A percentile compares a stretch with the other conserved stretches of the same genome.
These are phyloP conservation scores for Cytospora paraplurivora DNA, from an alignment of 2,329 filamentous ascomycete genomes.

Conservation along the genomic window DNA sequence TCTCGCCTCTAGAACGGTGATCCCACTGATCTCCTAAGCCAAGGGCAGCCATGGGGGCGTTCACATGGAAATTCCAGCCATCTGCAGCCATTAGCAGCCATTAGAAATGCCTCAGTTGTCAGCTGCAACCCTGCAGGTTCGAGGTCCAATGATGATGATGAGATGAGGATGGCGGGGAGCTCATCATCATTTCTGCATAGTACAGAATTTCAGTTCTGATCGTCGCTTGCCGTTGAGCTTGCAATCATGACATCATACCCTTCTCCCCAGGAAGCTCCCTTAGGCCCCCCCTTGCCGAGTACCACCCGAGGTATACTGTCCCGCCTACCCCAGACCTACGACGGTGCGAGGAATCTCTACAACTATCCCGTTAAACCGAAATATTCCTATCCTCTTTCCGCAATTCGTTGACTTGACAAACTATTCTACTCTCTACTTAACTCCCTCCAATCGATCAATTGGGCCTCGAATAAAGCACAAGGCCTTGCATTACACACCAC, in stretches of 20 bases:
- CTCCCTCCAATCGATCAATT: constrained; percentile 14
- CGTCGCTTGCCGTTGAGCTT: constrained; percentile 4
- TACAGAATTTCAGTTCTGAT: no score
- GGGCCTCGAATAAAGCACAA: not conserved
- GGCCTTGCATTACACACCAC: not conserved
- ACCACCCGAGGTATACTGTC: not conserved
- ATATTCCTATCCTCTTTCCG: constrained; percentile 5
- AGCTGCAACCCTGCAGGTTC: constrained; percentile 15
- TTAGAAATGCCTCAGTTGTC: constrained; percentile 19
- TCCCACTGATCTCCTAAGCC: not conserved
- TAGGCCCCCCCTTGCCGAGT: not conserved
- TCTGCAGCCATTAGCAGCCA: constrained; percentile 10
- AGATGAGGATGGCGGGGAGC: not conserved
- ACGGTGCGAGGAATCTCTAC: no score
- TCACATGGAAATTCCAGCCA: not conserved
- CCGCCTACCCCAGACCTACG: not conserved
- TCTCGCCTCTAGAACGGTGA: not conserved
- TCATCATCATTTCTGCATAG: not conserved
- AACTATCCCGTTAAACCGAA: not conserved
- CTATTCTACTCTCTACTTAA: constrained; percentile 6
- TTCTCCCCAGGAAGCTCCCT: not conserved
- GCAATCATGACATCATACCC: constrained; percentile 27
- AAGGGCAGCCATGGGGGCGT: no score
- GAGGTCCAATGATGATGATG: constrained; percentile 5
- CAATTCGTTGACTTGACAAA: not conserved